Percentiles rank a stretch among this genome's conserved stretches.
phyloP scores from a whole-genome alignment of 805 yeast species.

The Hermanozyma aechmeae region DNA sequence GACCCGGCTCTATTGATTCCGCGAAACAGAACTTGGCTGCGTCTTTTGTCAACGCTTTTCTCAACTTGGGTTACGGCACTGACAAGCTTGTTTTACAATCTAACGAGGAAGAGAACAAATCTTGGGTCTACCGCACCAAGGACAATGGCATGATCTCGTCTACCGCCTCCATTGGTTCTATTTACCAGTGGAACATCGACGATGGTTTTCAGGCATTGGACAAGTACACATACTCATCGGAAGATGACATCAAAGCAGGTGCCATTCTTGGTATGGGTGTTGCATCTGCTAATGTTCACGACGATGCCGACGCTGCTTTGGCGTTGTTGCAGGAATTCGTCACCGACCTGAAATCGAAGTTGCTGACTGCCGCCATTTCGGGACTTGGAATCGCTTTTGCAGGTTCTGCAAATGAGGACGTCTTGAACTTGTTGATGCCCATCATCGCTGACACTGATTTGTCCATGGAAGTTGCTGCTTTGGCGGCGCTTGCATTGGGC shows the following conservation, averaged over 20 bases:
- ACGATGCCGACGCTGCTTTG: conserved; percentile 89
- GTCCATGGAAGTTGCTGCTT: conserved; percentile 69
- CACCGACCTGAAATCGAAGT: conserved; percentile 48
- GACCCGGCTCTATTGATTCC: conserved; percentile 57
- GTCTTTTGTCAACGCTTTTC: conserved; percentile 85
- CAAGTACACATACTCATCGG: conserved; percentile 77
- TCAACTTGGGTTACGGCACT: conserved; percentile 83
- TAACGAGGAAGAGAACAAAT: conserved; percentile 58
- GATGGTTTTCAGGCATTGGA: conserved; percentile 88
- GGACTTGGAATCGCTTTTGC: conserved; percentile 95
- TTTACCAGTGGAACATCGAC: conserved; percentile 83
- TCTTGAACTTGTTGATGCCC: conserved; percentile 69
- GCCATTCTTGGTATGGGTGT: conserved; percentile 93
- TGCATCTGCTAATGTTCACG: conserved; percentile 86
- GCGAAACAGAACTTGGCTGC: conserved; percentile 94
- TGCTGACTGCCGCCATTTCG: conserved; percentile 74
- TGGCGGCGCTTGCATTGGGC: conserved; percentile 88
- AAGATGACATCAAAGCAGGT: conserved; percentile 89
- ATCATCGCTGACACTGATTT: conserved; percentile 68
- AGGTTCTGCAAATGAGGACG: conserved; percentile 83
- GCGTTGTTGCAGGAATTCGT: conserved; percentile 80
- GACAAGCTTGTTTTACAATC: conserved; percentile 60
- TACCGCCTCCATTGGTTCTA: conserved; percentile 84
- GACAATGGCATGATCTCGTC: conserved; percentile 88
- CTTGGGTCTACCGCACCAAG: conserved; percentile 89